Evolutionary conservation across 2,329 filamentous ascomycete species (phyloP).

Genomic region (Plectosphaerella sp.): DNA sequence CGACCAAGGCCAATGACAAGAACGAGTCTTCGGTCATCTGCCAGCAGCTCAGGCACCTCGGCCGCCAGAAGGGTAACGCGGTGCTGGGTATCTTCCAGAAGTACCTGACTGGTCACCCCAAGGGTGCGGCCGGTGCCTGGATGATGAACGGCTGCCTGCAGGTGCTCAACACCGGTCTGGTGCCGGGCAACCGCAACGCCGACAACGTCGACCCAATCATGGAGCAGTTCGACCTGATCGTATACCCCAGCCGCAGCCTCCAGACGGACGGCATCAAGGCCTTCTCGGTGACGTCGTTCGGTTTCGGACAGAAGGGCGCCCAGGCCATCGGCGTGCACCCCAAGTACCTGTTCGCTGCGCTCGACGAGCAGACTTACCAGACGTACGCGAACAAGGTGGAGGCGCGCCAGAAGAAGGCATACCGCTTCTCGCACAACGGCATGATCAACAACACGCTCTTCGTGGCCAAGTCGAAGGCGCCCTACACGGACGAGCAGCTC

Average conservation of each 20-base stretch:
- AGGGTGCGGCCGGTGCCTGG: conserved; percentile 98
- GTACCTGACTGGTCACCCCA: conserved; percentile 96
- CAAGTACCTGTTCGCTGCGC: conserved; percentile 90
- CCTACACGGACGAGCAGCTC: conserved; percentile 86
- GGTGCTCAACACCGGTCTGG: conserved; percentile 87
- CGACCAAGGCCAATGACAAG: conserved; percentile 98
- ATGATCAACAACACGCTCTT: conserved; percentile 98
- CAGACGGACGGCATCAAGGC: conserved; percentile 98
- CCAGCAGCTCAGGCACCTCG: conserved; percentile 91
- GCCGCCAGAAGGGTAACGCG: conserved; percentile 93
- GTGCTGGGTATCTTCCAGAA: conserved; percentile 98
- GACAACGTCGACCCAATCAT: conserved; percentile 96
- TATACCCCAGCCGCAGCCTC: conserved; percentile 91
- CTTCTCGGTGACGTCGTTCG: conserved; percentile 97
- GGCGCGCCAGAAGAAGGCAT: conserved; percentile 95
- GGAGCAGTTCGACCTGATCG: conserved; percentile 97
- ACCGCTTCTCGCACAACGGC: conserved; percentile 97
- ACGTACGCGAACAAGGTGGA: conserved; percentile 85
- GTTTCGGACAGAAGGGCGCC: conserved; percentile 98
- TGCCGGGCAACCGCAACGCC: conserved; percentile 95
- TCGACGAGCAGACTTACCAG: conserved; percentile 79
- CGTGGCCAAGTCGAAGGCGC: conserved; percentile 87
- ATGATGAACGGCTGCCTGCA: conserved; percentile 99
- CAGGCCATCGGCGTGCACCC: conserved; percentile 97
- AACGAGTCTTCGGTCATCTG: conserved; percentile 98